Base-by-base conservation (phyloP, 306 rosid species). In the Castanea mollissima region DNA sequence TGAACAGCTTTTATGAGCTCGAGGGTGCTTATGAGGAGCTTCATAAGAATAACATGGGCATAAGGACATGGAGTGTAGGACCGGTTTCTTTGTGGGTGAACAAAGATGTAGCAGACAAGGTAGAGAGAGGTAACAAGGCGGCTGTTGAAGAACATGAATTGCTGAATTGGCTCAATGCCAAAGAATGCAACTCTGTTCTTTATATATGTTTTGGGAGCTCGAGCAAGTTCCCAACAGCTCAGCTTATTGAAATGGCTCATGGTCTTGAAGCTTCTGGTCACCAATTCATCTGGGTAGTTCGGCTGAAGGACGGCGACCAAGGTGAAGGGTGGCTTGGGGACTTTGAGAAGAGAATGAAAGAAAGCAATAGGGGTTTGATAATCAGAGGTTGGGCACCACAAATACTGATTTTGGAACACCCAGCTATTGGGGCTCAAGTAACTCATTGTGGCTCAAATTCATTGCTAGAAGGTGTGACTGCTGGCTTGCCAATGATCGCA, bases 11-110 rank as follows among this genome's bases (percentile, higher is more conserved):
- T 49, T 49, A 49, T 49, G 54, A 49, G 54, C 54, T 49, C 15
- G 16, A 49, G 0, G 54, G 54, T 12, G 54, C 14, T 49, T 49
- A 49, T 49, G 54, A 49, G 54, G 54, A 49, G 54, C 54, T 49
- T 49, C 54, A 49, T 49, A 49, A 12, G 54, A 49, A 13, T 10
- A 49, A 1, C 54, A 49, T 69, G 80, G 89, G 89, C 6, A 80
- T 69, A 0, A 80, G 74, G 75, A 77, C 82, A 62, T 86, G 87
- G 85, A 79, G 85, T 2, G 12, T 86, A 14, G 89, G 89, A 12
- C 87, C 85, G 1, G 81, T 86, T 70, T 83, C 85, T 0, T 55
- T 83, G 9, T 83, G 85, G 89, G 86, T 27, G 1, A 86, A 83
- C 14, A 80, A 74, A 57, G 83, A 74, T 29, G 85, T 14, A 18